A percentile compares a stretch with the other conserved stretches of the same genome.
These are phyloP conservation scores for Aspergillus niger DNA, from an alignment of 2,329 filamentous ascomycete species.

Conservation along the genomic window DNA sequence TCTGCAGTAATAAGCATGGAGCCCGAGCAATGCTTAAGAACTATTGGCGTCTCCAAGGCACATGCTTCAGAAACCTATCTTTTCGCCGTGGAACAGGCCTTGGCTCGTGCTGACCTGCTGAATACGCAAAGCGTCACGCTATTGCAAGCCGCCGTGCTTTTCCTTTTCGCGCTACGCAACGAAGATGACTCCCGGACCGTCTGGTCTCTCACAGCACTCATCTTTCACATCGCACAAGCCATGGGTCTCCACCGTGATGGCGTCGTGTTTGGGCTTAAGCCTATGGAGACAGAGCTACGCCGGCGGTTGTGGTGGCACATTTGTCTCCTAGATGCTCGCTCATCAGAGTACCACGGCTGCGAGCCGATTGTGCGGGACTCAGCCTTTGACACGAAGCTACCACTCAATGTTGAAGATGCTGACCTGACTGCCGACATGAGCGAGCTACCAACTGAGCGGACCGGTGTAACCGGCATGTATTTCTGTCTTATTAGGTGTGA, in stretches of 20 bases:
- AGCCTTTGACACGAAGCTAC: constrained; percentile 47
- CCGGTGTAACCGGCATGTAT: constrained; percentile 55
- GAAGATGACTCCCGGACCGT: constrained; percentile 28
- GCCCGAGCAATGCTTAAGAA: constrained; percentile 47
- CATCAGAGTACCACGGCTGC: constrained; percentile 50
- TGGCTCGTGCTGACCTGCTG: constrained; percentile 61
- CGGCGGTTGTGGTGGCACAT: constrained; percentile 54
- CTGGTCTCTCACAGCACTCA: constrained; percentile 33
- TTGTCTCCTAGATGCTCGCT: constrained; percentile 46
- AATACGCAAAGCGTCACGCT: constrained; percentile 59
- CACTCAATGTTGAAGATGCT: constrained; percentile 53
- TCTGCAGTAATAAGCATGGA: constrained; percentile 55
- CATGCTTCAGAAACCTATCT: constrained; percentile 55
- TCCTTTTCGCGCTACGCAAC: constrained; percentile 50
- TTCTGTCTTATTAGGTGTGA: constrained; percentile 53
- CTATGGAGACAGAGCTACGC: constrained; percentile 51
- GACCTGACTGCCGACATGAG: constrained; percentile 49
- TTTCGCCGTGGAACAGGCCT: constrained; percentile 60
- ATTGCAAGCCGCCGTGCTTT: constrained; percentile 60
- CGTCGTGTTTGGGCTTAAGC: constrained; percentile 43
- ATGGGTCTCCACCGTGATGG: constrained; percentile 46
- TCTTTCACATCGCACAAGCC: constrained; percentile 32
- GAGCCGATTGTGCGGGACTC: constrained; percentile 42
- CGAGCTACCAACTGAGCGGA: constrained; percentile 46
- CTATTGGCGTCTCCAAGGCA: constrained; percentile 50